These are phyloP conservation scores for Psilocybe subaeruginosa DNA, from an alignment of 768 basidiomycete species.

Conservation along the genomic window DNA sequence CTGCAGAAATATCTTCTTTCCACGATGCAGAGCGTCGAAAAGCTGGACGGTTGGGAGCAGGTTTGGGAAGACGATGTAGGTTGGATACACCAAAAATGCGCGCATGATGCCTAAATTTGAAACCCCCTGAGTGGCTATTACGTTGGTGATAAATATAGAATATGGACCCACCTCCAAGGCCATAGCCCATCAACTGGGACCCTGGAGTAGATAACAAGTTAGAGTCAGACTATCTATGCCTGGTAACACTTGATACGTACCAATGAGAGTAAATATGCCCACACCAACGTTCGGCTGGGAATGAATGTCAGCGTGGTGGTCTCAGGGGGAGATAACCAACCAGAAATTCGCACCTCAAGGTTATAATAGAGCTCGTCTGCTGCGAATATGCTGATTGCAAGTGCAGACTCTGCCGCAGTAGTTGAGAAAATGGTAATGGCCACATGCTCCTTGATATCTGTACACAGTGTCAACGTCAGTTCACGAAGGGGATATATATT, in stretches of 20 bases:
- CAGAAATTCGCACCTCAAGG: conserved; percentile 31
- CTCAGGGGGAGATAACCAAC: not conserved
- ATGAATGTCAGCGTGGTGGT: not conserved
- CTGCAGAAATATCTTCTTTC: conserved; percentile 44
- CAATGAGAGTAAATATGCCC: conserved; percentile 45
- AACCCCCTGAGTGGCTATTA: not conserved
- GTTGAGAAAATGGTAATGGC: conserved; percentile 64
- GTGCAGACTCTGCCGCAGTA: conserved; percentile 59
- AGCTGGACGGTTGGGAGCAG: conserved; percentile 38
- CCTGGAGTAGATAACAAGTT: conserved; percentile 16
- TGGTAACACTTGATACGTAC: conserved; percentile 12
- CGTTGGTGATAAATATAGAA: conserved; percentile 9
- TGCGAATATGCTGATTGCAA: conserved; percentile 63
- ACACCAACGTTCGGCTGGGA: conserved; percentile 40
- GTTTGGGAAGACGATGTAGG: conserved; percentile 48
- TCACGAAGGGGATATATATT: not conserved
- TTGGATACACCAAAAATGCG: conserved; percentile 56
- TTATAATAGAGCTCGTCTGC: conserved; percentile 52
- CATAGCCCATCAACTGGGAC: conserved; percentile 44
- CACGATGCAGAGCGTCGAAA: conserved; percentile 49
- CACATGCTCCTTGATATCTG: conserved; percentile 60
- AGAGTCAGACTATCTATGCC: not conserved
- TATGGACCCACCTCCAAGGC: conserved; percentile 33
- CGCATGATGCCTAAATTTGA: conserved; percentile 39
- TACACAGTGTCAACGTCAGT: not conserved